Evolutionary conservation across 2,329 filamentous ascomycete genomes (phyloP).

Genomic region (Fusarium bactridioides): DNA sequence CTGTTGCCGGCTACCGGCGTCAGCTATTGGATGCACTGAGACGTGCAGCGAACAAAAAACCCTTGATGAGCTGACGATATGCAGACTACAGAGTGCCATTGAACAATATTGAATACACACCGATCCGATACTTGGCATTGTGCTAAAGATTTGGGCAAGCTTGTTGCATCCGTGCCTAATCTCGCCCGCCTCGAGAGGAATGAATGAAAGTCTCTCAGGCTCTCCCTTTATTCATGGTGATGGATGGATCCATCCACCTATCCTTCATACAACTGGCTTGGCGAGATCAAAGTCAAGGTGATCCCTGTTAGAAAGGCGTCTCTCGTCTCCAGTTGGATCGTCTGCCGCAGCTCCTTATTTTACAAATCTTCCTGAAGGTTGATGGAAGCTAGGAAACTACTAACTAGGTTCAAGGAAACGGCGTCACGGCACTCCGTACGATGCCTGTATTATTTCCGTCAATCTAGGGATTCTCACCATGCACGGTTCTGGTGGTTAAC

Average conservation of each 20-base stretch:
- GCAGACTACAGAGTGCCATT: neutral
- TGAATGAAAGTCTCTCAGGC: neutral
- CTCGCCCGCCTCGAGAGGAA: constrained; percentile 2
- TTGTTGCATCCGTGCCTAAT: constrained; percentile 2
- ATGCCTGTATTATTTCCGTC: constrained; percentile 2
- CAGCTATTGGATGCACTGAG: constrained; percentile 8
- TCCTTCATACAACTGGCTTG: neutral
- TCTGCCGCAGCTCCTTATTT: constrained; percentile 14
- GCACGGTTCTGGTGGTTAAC: neutral
- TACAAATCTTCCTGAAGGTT: constrained; percentile 9
- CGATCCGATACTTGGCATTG: constrained; percentile 3
- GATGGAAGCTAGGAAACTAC: neutral
- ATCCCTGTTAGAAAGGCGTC: neutral
- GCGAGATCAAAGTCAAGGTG: neutral
- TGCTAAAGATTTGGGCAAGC: neutral
- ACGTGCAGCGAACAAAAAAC: neutral
- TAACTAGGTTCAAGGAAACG: neutral
- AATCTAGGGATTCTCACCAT: constrained; percentile 2
- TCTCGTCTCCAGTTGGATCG: neutral
- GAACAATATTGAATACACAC: neutral
- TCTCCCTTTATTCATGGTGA: constrained; percentile 11
- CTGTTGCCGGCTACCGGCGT: constrained; percentile 7
- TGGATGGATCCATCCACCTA: constrained; percentile 5
- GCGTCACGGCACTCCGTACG: neutral
- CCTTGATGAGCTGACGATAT: constrained; percentile 13